Conservation (phyloP, 2,329 filamentous ascomycete genomes). For the Ceratocystis lukuohia region DNA sequence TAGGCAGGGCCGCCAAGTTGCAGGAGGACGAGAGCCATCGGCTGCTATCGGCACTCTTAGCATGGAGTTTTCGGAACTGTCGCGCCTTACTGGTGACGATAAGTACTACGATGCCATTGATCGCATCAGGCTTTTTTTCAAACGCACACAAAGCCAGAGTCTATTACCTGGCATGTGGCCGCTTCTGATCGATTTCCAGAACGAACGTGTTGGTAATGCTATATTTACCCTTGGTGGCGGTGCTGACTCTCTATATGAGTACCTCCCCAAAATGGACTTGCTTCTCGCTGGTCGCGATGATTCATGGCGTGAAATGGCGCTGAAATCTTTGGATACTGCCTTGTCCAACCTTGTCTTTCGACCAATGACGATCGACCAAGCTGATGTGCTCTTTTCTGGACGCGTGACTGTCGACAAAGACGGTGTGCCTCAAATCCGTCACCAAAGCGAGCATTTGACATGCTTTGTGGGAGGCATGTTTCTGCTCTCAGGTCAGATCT, state of each 20-base stretch:
- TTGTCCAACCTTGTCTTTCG: slow-evolving; percentile 54
- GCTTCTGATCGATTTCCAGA: slow-evolving; percentile 39
- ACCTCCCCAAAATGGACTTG: slow-evolving; percentile 48
- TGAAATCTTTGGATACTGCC: slow-evolving; percentile 43
- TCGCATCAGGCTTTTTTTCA: slow-evolving; percentile 57
- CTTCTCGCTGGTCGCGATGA: slow-evolving; percentile 50
- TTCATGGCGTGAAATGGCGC: slow-evolving; percentile 52
- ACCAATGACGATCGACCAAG: slow-evolving; percentile 48
- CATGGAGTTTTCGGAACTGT: slow-evolving; percentile 61
- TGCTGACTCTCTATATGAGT: slow-evolving; percentile 46
- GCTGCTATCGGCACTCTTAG: slow-evolving; percentile 50
- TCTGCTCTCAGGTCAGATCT: slow-evolving; percentile 47
- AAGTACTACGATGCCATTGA: slow-evolving; percentile 66
- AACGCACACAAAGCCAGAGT: slow-evolving; percentile 53
- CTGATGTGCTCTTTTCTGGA: slow-evolving; percentile 51
- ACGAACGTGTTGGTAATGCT: slow-evolving; percentile 27
- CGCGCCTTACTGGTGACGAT: slow-evolving; percentile 55
- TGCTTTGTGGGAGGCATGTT: slow-evolving; percentile 56
- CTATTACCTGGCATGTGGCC: slow-evolving; percentile 69
- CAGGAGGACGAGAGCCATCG: slow-evolving; percentile 37
- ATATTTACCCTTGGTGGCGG: slow-evolving; percentile 40
- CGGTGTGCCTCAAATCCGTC: neutral
- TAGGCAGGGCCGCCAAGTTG: slow-evolving; percentile 33
- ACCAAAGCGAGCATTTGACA: slow-evolving; percentile 38
- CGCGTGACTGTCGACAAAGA: slow-evolving; percentile 21